A percentile compares a stretch with the other conserved stretches of the same genome.
phyloP scores from a whole-genome alignment of 768 basidiomycete species.

The Pleurotus ostreatus region DNA sequence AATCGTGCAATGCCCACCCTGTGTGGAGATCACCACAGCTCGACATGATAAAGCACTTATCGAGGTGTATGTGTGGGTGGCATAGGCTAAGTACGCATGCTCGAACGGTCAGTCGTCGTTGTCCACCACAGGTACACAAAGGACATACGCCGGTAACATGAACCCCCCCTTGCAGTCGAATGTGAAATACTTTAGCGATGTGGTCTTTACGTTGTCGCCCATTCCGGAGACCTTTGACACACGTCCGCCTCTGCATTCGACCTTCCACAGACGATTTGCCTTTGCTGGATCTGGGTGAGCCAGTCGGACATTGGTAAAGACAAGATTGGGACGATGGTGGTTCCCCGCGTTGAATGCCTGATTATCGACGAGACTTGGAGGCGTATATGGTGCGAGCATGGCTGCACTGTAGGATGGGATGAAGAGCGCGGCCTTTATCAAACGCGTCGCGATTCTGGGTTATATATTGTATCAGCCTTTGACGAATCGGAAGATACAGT shows the following conservation, averaged over 20 bases:
- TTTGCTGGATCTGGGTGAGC: conserved; percentile 21
- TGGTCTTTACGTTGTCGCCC: conserved; percentile 3
- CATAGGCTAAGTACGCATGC: conserved; percentile 31
- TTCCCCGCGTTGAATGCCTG: conserved; percentile 3
- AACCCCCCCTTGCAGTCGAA: conserved; percentile 27
- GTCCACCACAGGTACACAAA: too few species aligned
- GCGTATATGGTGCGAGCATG: conserved; percentile 4
- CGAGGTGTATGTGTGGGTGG: conserved; percentile 64
- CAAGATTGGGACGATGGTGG: neutral
- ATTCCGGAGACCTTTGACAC: conserved; percentile 20
- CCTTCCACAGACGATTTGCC: conserved; percentile 25
- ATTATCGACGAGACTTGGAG: conserved; percentile 3
- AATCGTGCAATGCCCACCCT: conserved; percentile 35
- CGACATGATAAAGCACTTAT: conserved; percentile 65
- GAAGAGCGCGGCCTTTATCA: neutral
- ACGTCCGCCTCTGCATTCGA: conserved; percentile 24
- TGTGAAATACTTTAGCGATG: conserved; percentile 1
- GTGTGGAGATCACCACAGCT: conserved; percentile 45
- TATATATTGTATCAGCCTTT: neutral
- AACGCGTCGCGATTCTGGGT: neutral
- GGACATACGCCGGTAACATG: conserved; percentile 32
- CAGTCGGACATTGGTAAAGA: conserved; percentile 23
- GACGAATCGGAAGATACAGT: too few species aligned
- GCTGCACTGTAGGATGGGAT: neutral
- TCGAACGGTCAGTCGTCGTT: neutral